A percentile compares a stretch with the other conserved stretches of the same genome.
phyloP scores from a whole-genome alignment of 441 rosid species.

The Populus tomentosa region DNA sequence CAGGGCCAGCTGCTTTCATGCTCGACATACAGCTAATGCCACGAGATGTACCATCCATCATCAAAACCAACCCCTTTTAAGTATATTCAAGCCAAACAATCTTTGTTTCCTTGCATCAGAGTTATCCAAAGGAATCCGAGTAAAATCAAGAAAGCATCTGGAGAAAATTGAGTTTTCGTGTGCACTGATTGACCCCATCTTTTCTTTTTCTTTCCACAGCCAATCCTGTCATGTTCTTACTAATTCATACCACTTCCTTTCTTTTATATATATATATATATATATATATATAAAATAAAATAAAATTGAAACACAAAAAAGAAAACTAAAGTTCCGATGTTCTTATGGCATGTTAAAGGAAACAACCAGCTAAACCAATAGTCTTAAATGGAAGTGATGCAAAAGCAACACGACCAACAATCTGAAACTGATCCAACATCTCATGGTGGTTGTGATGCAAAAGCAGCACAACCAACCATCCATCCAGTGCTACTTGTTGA shows the following conservation, averaged over 20 bases:
- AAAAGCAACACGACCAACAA: slow-evolving; percentile 4
- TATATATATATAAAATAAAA: too few relatives aligned
- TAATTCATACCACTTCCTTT: background rate
- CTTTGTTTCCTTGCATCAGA: slow-evolving; percentile 3
- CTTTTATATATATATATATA: too few relatives aligned
- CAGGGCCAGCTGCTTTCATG: background rate
- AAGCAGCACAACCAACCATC: slow-evolving; percentile 10
- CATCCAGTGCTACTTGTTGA: slow-evolving; percentile 1
- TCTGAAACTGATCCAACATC: slow-evolving; percentile 5
- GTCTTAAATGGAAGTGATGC: background rate
- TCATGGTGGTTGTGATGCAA: slow-evolving; percentile 13
- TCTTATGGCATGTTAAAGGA: background rate
- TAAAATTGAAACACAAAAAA: too few relatives aligned
- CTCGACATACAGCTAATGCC: background rate
- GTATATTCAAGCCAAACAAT: slow-evolving; percentile 4
- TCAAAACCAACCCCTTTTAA: slow-evolving; percentile 2
- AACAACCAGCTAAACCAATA: background rate
- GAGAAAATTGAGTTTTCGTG: slow-evolving; percentile 12
- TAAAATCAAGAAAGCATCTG: slow-evolving; percentile 8
- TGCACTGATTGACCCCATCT: background rate
- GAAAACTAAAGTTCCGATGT: background rate
- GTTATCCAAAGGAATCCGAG: slow-evolving; percentile 3
- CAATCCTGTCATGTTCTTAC: background rate
- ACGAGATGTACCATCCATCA: slow-evolving; percentile 10
- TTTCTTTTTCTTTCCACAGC: background rate